phyloP scores from a whole-genome alignment of 768 basidiomycete genomes.

The Butyriboletus loyo region DNA sequence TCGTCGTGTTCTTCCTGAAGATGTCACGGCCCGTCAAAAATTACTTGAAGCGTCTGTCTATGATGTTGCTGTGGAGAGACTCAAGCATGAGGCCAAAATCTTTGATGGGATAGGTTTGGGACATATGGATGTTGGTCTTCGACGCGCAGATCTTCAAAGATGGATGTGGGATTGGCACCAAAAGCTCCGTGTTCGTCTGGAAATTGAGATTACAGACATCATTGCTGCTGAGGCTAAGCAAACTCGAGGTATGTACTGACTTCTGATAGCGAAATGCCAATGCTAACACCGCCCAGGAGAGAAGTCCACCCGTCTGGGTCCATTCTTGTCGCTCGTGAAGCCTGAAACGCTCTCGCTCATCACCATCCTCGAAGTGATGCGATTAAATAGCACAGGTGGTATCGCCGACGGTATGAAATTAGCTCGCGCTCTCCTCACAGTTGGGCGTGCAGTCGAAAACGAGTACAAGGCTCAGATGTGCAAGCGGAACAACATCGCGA shows the following conservation, averaged over 20 bases:
- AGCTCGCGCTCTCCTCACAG: slow-evolving; percentile 69
- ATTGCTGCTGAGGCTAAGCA: slow-evolving; percentile 33
- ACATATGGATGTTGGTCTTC: slow-evolving; percentile 41
- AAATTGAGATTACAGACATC: slow-evolving; percentile 50
- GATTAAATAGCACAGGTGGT: slow-evolving; percentile 71
- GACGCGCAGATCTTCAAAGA: slow-evolving; percentile 51
- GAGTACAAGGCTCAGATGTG: slow-evolving; percentile 88
- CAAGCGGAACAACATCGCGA: slow-evolving; percentile 55
- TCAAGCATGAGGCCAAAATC: slow-evolving; percentile 58
- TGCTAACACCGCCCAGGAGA: slow-evolving; percentile 5
- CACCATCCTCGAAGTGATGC: slow-evolving; percentile 87
- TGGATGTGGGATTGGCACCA: slow-evolving; percentile 91
- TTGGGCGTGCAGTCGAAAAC: slow-evolving; percentile 84
- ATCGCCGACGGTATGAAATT: slow-evolving; percentile 88
- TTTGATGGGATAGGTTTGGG: slow-evolving; percentile 59
- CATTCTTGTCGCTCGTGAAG: slow-evolving; percentile 73
- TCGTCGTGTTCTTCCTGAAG: slow-evolving; percentile 60
- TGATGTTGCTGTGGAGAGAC: slow-evolving; percentile 72
- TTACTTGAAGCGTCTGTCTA: slow-evolving; percentile 84
- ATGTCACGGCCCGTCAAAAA: slow-evolving; percentile 72
- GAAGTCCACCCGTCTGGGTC: slow-evolving; percentile 41
- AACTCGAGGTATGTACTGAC: slow-evolving; percentile 17
- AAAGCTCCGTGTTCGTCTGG: slow-evolving; percentile 50
- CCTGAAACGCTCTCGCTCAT: slow-evolving; percentile 81
- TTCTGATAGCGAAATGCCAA: not conserved